Conservation (phyloP, 148 eudicot genomes). For the Talinum fruticosum region DNA sequence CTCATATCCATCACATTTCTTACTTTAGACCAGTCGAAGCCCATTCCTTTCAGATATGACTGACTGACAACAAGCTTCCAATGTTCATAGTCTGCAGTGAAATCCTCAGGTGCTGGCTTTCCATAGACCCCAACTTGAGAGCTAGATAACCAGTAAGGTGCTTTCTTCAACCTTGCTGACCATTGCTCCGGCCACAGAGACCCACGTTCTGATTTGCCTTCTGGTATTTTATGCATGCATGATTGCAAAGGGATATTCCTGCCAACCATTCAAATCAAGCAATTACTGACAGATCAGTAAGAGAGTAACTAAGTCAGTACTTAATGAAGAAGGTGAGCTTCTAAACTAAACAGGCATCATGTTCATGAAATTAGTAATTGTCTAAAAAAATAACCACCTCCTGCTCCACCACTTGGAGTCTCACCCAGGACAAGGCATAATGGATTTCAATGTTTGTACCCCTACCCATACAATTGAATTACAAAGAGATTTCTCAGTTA, state of each 20-base stretch:
- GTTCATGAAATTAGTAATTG: neutral
- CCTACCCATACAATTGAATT: neutral
- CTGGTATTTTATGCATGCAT: slow-evolving; percentile 61
- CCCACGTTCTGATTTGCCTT: slow-evolving; percentile 51
- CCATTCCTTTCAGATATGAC: slow-evolving; percentile 62
- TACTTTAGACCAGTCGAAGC: slow-evolving; percentile 65
- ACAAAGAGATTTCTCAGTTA: neutral
- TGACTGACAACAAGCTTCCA: slow-evolving; percentile 63
- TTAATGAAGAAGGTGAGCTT: neutral
- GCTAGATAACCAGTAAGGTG: slow-evolving; percentile 62
- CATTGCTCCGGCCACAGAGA: slow-evolving; percentile 69
- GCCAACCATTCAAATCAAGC: slow-evolving; percentile 5
- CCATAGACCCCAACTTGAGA: slow-evolving; percentile 72
- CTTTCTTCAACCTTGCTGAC: slow-evolving; percentile 51
- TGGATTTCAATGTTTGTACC: no score
- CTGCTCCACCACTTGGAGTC: neutral
- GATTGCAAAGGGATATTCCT: slow-evolving; percentile 61
- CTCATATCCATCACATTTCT: slow-evolving; percentile 91
- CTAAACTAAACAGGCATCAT: neutral
- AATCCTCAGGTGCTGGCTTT: slow-evolving; percentile 70
- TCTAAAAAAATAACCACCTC: neutral
- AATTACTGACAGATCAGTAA: neutral
- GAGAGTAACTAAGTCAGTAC: neutral
- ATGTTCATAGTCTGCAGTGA: slow-evolving; percentile 56
- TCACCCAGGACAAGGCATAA: no score